phyloP scores from a whole-genome alignment of 495 filamentous ascomycete species.

The Penicillium paxilli region DNA sequence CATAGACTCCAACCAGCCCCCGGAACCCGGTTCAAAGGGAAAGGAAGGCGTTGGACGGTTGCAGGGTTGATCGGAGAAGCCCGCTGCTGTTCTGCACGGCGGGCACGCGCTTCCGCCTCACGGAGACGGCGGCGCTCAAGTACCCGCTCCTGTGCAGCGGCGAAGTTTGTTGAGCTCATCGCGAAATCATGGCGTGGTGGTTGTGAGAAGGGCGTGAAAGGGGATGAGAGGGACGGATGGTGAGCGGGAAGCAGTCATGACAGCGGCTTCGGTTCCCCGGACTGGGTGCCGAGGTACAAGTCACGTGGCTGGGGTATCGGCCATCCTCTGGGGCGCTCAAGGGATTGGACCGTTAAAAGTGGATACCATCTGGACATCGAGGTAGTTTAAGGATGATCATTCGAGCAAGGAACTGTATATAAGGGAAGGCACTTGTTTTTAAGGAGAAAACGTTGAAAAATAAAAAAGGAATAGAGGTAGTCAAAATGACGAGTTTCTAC shows the following conservation, averaged over 20 bases:
- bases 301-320: constrained; percentile 1
- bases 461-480: too few species aligned
- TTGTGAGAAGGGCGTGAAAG: background rate
- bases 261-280: background rate
- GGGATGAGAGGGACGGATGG: constrained; percentile 11
- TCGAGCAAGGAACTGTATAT: too few species aligned
- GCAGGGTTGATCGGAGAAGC: constrained; percentile 55
- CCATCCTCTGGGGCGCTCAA: too few species aligned
- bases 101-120: constrained; percentile 60
- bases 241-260: background rate
- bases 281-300: background rate
- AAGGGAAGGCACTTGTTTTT: too few species aligned
- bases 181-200: constrained; percentile 38
- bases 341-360: too few species aligned
- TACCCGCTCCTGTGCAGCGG: constrained; percentile 80
- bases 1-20: constrained; percentile 59
- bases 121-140: constrained; percentile 73
- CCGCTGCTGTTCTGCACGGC: constrained; percentile 53
- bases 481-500: too few species aligned
- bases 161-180: constrained; percentile 79
- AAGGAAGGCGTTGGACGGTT: constrained; percentile 59
- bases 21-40: constrained; percentile 61
- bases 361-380: too few species aligned
- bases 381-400: too few species aligned
- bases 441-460: too few species aligned